These are phyloP conservation scores for Solanum rostratum DNA, from an alignment of 257 asterid species.

Conservation along the genomic window DNA sequence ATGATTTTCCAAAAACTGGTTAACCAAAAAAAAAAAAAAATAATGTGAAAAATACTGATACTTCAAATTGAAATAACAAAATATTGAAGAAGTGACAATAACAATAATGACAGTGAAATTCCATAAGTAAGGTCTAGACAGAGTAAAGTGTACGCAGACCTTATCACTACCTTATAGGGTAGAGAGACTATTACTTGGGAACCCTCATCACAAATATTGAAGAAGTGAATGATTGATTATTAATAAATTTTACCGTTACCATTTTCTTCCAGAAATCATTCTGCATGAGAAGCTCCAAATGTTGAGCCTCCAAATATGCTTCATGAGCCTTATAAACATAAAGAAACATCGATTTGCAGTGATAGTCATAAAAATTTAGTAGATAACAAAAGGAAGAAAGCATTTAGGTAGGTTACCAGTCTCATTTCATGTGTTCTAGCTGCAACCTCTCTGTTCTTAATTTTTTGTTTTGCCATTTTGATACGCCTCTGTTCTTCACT, in stretches of 20 bases:
- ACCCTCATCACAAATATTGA: too few relatives aligned
- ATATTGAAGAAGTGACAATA: too few relatives aligned
- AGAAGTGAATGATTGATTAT: neutral
- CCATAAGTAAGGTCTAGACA: too few relatives aligned
- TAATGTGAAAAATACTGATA: neutral
- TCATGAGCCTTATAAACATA: neutral
- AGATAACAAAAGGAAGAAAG: neutral
- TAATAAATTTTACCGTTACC: neutral
- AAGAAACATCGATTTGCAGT: too few relatives aligned
- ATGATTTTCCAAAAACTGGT: neutral
- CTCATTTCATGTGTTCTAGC: slow-evolving; percentile 5
- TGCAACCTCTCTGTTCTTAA: neutral
- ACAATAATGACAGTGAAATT: too few relatives aligned
- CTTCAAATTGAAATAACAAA: neutral
- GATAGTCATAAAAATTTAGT: too few relatives aligned
- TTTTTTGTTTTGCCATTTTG: neutral
- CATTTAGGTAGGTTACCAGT: neutral
- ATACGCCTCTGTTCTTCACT: neutral
- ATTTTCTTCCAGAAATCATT: neutral
- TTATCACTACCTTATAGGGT: too few relatives aligned
- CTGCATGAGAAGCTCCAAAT: neutral
- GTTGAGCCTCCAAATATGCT: neutral
- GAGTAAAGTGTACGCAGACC: too few relatives aligned
- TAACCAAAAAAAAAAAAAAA: neutral
- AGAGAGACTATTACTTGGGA: too few relatives aligned